These are phyloP conservation scores for Cantharellus anzutake DNA, from an alignment of 768 basidiomycete species.

Conservation along the genomic window DNA sequence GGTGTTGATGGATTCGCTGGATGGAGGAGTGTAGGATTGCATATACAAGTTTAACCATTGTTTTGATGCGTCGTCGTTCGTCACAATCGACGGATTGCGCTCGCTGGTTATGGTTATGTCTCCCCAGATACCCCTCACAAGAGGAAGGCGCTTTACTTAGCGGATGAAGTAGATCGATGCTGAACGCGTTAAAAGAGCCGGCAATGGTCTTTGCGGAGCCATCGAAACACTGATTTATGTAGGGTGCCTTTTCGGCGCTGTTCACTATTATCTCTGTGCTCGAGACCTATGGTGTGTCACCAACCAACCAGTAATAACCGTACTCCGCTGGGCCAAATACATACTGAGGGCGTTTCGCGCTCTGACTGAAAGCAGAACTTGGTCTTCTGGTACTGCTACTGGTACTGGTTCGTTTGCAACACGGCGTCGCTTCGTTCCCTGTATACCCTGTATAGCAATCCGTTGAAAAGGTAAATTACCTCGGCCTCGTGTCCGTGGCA, in stretches of 20 bases:
- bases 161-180: slow-evolving; percentile 22
- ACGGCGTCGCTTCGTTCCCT: background rate
- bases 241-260: background rate
- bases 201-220: background rate
- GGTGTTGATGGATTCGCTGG: slow-evolving; percentile 15
- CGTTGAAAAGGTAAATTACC: too few relatives aligned
- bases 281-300: background rate
- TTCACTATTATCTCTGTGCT: background rate
- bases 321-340: background rate
- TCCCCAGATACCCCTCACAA: slow-evolving; percentile 55
- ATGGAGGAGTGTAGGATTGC: background rate
- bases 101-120: slow-evolving; percentile 51
- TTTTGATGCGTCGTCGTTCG: slow-evolving; percentile 35
- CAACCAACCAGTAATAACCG: background rate
- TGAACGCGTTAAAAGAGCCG: background rate
- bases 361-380: background rate
- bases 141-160: slow-evolving; percentile 44
- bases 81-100: slow-evolving; percentile 50
- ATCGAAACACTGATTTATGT: background rate
- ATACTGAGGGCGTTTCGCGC: background rate
- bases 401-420: background rate
- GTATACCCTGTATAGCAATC: background rate
- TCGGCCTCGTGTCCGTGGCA: too few relatives aligned
- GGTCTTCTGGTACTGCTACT: background rate
- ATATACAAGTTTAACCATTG: too few relatives aligned